Conservation (phyloP, 2,329 filamentous ascomycete species). For the Dactylellina drechsleri region DNA sequence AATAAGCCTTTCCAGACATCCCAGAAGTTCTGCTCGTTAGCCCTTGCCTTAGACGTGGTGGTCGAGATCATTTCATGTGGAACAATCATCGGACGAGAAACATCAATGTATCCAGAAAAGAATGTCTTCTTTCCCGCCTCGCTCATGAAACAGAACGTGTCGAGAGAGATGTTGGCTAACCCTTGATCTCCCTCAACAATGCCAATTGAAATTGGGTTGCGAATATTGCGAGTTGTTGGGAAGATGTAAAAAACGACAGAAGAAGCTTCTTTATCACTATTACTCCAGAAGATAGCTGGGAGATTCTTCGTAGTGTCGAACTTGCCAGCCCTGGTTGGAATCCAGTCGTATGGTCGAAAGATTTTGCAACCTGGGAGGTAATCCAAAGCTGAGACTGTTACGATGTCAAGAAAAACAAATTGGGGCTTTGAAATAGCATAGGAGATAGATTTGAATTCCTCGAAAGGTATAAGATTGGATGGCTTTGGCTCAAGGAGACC, state of each 20-base stretch:
- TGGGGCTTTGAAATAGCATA: conserved; percentile 15
- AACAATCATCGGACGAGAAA: conserved; percentile 42
- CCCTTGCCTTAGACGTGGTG: neutral
- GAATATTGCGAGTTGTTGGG: conserved; percentile 18
- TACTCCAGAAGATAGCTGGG: conserved; percentile 35
- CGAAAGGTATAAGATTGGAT: conserved; percentile 23
- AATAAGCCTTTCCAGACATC: conserved; percentile 32
- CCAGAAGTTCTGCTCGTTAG: conserved; percentile 33
- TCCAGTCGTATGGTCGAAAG: conserved; percentile 33
- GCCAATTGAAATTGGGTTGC: conserved; percentile 29
- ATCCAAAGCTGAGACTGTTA: conserved; percentile 12
- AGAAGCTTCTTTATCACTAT: conserved; percentile 21
- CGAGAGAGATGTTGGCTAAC: conserved; percentile 17
- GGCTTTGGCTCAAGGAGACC: neutral
- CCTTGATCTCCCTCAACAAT: conserved; percentile 24
- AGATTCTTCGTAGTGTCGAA: conserved; percentile 1
- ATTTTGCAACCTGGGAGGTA: conserved; percentile 8
- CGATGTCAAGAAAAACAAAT: conserved; percentile 26
- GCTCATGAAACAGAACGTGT: conserved; percentile 11
- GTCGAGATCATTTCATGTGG: conserved; percentile 18
- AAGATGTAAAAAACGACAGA: conserved; percentile 36
- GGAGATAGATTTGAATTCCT: neutral
- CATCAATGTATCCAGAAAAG: conserved; percentile 42
- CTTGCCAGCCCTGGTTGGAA: conserved; percentile 17
- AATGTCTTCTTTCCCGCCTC: conserved; percentile 13